Evolutionary conservation across 768 basidiomycete species (phyloP), one percentile per base, ranked within the genome.

Genomic region (Mycena maculata): DNA sequence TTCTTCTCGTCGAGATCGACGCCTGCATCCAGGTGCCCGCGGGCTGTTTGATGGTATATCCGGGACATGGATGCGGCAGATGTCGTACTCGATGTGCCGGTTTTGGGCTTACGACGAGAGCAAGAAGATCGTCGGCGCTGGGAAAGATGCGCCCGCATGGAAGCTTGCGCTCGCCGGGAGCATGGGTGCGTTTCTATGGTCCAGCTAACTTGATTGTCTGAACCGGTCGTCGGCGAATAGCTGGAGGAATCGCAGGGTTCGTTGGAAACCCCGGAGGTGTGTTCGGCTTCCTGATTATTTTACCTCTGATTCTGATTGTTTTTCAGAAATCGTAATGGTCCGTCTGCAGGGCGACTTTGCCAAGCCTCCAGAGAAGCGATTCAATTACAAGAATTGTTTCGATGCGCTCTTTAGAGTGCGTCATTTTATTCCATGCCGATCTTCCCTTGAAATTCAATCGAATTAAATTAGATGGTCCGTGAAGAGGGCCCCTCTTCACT

Each of bases 91-190:
- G 45, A 83, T 95, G 76, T 94, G 93, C 77, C 85, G 94, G n/a
- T 96, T 95, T 82, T 95, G 93, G 88, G 93, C 92, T 18, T 95
- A 96, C 77, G 94, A 96, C 68, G 92, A 93, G 81, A 93, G 91
- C 76, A 96, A 95, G 84, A 94, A 91, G 82, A 69, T 91, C 9
- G 72, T 96, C 0, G 92, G 92, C 23, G 91, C 92, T 12, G 87
- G 87, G 36, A 85, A 87, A 73, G 85, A 92, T 69, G 85, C 90
- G 0, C 88, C 94, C 3, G 88, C 92, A 13, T 96, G 90, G 90
- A 88, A 94, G 77, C 84, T 96, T 45, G 93, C 90, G 1, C 59
- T 84, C 12, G 94, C 95, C 54, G 95, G 95, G 18, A 89, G 89
- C 64, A 95, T 96, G 91, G 94, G 92, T 92, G 75, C 72, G 90